Evolutionary conservation across 2,329 filamentous ascomycete species (phyloP), one percentile per base, ranked within the genome.

Genomic region (Trichophyton verrucosum): DNA sequence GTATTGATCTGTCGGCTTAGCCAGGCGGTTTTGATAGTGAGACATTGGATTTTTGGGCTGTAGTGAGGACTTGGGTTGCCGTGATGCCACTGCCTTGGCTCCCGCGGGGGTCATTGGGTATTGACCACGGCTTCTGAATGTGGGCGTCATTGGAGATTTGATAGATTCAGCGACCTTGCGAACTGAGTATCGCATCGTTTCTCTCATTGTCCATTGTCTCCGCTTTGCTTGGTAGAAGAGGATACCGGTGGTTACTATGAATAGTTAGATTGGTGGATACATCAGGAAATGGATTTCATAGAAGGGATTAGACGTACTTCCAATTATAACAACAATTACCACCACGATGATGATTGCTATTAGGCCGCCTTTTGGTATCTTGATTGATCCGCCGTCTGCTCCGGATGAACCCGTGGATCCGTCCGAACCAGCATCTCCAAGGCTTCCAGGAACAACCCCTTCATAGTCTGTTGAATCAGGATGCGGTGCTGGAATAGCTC

Each of bases 141-240:
- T 46, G n/a, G 60, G 60, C 13, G 60, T 58, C 40, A 58, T n/a
- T 3, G 55, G 63, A 17, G 62, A 61, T 56, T 60, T 63, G 9
- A 61, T 57, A 7, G 60, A 55, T n/a, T 65, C 66, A 1, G 64
- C 62, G n/a, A 72, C 66, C 9, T 66, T 66, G 4, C 78, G 80
- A 36, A 84, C 83, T 1, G 88, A 91, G 65, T 82, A 83, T 60
- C 86, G 82, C 61, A 95, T 78, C 33, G 80, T 87, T 70, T 88
- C 83, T 62, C 85, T 83, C 66, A 94, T 78, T 65, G 85, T 87
- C 89, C 89, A 94, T 73, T 91, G 88, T 55, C 86, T 83, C 76
- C 89, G 91, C 79, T 94, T 94, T 60, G 89, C 87, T 42, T 92
- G 72, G 72, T 86, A 89, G 76, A 88, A 95, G 30, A 94, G 82